Evolutionary conservation across 495 filamentous ascomycete genomes (phyloP), one percentile per base, ranked within the genome.

Genomic region (Aspergillus cavernicola): DNA sequence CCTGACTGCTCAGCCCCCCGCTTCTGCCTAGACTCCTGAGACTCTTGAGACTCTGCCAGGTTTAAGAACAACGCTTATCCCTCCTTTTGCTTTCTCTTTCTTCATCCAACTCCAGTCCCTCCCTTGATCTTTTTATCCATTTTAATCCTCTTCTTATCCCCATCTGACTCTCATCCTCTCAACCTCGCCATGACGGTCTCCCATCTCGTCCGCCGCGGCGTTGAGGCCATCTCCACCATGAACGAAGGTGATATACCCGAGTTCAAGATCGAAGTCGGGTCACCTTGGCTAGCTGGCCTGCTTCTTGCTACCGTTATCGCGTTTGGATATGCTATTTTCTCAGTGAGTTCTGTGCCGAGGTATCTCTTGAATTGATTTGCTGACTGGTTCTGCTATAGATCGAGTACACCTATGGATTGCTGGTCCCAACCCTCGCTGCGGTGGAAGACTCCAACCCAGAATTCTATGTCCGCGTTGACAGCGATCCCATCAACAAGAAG

Each of bases 361-460:
- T n/a, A n/a, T 46, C 13, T 19, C 3, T 8, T 50, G 13, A 42
- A 6, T 39, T 19, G 15, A 22, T 22, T 28, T 52, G 39, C 15
- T 61, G 1, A 16, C 18, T n/a, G 3, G 53, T 67, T 6, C 39
- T 8, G 0, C n/a, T 16, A 1, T 56, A 74, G 71, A 48, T 77
- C 16, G 66, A 74, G 43, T 87, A 88, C 66, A 81, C 80, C 22
- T 78, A 85, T 53, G 76, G 76, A 31, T 55, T 73, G 31, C 75
- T 88, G 19, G 70, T 87, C 15, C 69, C 77, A 5, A 82, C 81
- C 9, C 71, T 88, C 15, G 76, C 83, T 41, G 77, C 79, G 51
- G 67, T 88, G 53, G 85, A 88, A 66, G 76, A 77, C 44, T 73
- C 84, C 28, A 79, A 80, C 53, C 77, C 82, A 10, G 74, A 80